Conservation (phyloP, 331 rosid genomes). For the Cydonia oblonga region DNA sequence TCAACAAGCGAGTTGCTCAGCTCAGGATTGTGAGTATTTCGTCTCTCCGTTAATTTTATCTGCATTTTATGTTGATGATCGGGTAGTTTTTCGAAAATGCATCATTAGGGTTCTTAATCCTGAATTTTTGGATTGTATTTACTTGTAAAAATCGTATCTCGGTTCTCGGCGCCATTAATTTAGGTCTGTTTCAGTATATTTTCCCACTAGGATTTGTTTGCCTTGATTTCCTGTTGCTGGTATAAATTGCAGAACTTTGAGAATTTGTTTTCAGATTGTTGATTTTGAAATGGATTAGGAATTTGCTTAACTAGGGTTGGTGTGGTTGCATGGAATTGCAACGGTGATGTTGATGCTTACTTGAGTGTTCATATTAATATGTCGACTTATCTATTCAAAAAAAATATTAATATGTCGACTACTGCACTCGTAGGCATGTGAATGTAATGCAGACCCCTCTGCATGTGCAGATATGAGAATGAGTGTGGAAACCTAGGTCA, state of each 20-base stretch:
- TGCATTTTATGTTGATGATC: neutral
- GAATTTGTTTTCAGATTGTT: neutral
- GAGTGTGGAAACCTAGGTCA: neutral
- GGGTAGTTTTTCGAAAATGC: neutral
- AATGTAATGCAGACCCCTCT: neutral
- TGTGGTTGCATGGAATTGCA: neutral
- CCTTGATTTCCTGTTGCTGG: neutral
- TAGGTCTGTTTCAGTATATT: neutral
- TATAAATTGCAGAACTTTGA: neutral
- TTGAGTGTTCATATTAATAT: neutral
- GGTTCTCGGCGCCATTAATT: neutral
- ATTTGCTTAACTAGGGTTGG: neutral
- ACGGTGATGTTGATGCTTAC: neutral
- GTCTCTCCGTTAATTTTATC: neutral
- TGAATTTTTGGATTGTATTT: neutral
- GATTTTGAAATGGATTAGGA: neutral
- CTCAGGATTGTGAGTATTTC: constrained; percentile 43
- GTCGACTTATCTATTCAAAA: no score
- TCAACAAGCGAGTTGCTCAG: constrained; percentile 58
- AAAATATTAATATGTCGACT: neutral
- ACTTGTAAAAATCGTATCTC: no score
- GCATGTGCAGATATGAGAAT: neutral
- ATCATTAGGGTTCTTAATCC: neutral
- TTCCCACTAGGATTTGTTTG: neutral
- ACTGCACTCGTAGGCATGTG: neutral